phyloP scores from a whole-genome alignment of 108 stramenopile species.

The Epipyxis sp. region DNA sequence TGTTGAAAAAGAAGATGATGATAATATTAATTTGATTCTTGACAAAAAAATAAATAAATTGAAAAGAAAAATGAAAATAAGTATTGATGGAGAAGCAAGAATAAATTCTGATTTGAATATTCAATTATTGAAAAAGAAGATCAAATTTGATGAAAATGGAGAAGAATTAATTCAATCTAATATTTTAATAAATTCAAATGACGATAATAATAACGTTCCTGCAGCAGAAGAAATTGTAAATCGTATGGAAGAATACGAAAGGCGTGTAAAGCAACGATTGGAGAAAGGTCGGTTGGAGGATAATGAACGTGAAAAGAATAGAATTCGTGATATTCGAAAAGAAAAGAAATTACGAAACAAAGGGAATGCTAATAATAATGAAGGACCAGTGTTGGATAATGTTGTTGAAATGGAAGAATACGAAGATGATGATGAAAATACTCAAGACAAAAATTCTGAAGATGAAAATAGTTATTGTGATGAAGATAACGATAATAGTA shows the following conservation, averaged over 20 bases:
- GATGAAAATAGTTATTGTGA: constrained; percentile 36
- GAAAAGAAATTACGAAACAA: neutral
- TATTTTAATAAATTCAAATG: constrained; percentile 34
- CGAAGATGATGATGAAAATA: constrained; percentile 29
- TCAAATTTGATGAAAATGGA: constrained; percentile 83
- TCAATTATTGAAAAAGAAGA: constrained; percentile 60
- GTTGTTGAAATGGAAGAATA: constrained; percentile 15
- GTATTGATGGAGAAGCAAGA: constrained; percentile 69
- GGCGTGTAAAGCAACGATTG: neutral
- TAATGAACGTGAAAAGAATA: constrained; percentile 4
- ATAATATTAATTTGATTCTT: neutral
- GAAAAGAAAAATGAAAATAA: constrained; percentile 50
- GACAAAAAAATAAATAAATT: neutral
- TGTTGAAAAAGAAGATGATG: constrained; percentile 12
- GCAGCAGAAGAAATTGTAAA: neutral
- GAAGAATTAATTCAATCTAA: constrained; percentile 61
- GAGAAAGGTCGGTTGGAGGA: neutral
- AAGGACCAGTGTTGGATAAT: neutral
- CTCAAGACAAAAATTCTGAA: constrained; percentile 1
- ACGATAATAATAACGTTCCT: neutral
- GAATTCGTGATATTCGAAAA: constrained; percentile 28
- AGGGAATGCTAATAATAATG: neutral
- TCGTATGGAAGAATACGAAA: neutral
- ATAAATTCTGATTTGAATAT: constrained; percentile 71
- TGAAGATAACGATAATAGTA: constrained; percentile 39